Conservation (phyloP, 768 basidiomycete species). For the Cystofilobasidium capitatum region DNA sequence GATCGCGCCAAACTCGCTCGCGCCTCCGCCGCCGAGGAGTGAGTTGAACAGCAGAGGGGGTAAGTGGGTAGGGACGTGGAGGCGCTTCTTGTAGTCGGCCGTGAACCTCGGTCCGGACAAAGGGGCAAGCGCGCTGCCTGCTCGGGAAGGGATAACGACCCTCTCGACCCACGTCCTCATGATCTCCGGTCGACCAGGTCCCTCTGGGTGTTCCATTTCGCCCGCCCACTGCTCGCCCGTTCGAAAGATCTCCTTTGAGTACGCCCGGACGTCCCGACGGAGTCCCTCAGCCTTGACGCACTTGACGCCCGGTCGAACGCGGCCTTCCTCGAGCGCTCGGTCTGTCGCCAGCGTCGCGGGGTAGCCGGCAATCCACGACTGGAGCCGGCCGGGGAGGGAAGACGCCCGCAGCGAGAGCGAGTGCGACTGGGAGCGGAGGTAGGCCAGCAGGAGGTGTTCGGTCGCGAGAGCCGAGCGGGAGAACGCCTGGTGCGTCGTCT, state of each 20-base stretch:
- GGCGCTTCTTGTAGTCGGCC: constrained; percentile 63
- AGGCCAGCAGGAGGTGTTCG: constrained; percentile 85
- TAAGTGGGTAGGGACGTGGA: constrained; percentile 56
- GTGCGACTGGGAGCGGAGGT: constrained; percentile 70
- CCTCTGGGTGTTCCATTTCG: constrained; percentile 25
- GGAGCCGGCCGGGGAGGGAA: constrained; percentile 60
- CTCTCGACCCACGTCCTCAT: not conserved
- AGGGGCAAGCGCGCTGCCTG: not conserved
- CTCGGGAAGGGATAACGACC: constrained; percentile 4
- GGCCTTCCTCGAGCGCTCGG: constrained; percentile 45
- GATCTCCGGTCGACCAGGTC: constrained; percentile 5
- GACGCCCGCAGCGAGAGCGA: constrained; percentile 32
- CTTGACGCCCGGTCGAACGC: constrained; percentile 63
- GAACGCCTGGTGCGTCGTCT: constrained; percentile 56
- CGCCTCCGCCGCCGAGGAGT: not conserved
- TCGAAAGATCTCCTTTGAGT: constrained; percentile 73
- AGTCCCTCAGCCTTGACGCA: constrained; percentile 69
- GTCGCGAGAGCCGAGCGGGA: constrained; percentile 74
- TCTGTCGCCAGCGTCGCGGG: constrained; percentile 61
- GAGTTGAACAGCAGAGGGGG: constrained; percentile 43
- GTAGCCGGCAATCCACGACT: constrained; percentile 84
- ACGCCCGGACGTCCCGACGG: constrained; percentile 72
- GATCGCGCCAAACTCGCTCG: constrained; percentile 36
- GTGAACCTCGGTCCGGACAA: constrained; percentile 52
- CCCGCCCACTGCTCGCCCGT: constrained; percentile 40